Evolutionary conservation across 441 rosid genomes (phyloP).

Genomic region (Gossypium davidsonii): DNA sequence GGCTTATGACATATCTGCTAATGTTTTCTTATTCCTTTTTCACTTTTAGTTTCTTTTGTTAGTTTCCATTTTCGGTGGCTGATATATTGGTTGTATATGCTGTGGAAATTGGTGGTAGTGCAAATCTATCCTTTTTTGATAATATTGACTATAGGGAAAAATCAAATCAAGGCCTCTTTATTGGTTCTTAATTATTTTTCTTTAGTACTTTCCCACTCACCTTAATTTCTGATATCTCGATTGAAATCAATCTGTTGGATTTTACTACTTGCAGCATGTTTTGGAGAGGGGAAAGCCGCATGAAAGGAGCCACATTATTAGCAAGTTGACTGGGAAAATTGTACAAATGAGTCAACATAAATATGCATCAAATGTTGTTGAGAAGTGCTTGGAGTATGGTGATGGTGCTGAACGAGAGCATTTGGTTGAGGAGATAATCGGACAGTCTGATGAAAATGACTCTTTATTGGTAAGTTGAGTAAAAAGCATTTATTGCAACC

Average conservation of each 20-base stretch:
- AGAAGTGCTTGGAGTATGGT: conserved; percentile 51
- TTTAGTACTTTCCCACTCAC: background rate
- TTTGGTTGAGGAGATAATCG: conserved; percentile 51
- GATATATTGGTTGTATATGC: background rate
- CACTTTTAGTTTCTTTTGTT: background rate
- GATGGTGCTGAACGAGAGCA: conserved; percentile 40
- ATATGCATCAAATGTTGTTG: conserved; percentile 56
- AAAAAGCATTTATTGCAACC: background rate
- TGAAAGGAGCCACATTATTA: conserved; percentile 42
- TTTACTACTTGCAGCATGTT: conserved; percentile 38
- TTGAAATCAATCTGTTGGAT: conserved; percentile 2
- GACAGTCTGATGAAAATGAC: conserved; percentile 44
- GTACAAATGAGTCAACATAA: conserved; percentile 60
- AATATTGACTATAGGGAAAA: background rate
- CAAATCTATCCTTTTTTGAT: background rate
- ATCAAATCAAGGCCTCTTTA: conserved; percentile 2
- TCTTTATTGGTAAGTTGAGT: conserved; percentile 41
- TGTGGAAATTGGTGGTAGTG: background rate
- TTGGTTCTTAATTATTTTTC: background rate
- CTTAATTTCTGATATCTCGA: background rate
- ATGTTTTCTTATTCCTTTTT: background rate
- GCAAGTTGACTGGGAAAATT: conserved; percentile 45
- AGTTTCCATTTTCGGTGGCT: background rate
- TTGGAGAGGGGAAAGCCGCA: conserved; percentile 48
- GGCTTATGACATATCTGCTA: background rate